These are phyloP conservation scores for Plasmodium vinckei DNA, from an alignment of 169 alveolate species.

Conservation along the genomic window DNA sequence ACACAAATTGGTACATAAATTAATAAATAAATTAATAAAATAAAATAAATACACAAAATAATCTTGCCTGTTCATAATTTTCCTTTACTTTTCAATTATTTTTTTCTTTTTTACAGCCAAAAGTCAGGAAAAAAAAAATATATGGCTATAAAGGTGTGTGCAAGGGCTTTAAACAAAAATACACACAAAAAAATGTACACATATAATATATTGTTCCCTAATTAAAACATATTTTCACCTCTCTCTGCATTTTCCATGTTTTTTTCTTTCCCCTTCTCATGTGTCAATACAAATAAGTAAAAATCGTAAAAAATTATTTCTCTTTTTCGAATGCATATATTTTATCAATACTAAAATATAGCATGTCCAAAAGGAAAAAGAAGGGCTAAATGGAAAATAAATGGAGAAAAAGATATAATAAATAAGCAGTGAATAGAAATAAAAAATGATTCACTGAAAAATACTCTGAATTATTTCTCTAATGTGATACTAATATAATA, in stretches of 20 bases:
- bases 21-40: too few species aligned
- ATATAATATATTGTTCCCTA: neutral
- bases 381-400: neutral
- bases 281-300: neutral
- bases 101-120: neutral
- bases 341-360: too few species aligned
- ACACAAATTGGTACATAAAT: too few species aligned
- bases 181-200: neutral
- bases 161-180: neutral
- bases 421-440: constrained; percentile 1
- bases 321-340: constrained; percentile 16
- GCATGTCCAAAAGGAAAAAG: neutral
- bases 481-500: too few species aligned
- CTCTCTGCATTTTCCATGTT: neutral
- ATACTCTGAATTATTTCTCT: too few species aligned
- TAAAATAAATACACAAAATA: neutral
- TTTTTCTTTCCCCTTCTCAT: neutral
- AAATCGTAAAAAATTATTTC: neutral
- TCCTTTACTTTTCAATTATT: neutral
- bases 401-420: neutral
- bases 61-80: neutral
- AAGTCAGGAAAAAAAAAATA: neutral
- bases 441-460: too few species aligned
- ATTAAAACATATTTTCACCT: neutral
- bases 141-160: neutral